phyloP scores from a whole-genome alignment of 192 early-diverging fungal genomes.

The Dispira simplex region DNA sequence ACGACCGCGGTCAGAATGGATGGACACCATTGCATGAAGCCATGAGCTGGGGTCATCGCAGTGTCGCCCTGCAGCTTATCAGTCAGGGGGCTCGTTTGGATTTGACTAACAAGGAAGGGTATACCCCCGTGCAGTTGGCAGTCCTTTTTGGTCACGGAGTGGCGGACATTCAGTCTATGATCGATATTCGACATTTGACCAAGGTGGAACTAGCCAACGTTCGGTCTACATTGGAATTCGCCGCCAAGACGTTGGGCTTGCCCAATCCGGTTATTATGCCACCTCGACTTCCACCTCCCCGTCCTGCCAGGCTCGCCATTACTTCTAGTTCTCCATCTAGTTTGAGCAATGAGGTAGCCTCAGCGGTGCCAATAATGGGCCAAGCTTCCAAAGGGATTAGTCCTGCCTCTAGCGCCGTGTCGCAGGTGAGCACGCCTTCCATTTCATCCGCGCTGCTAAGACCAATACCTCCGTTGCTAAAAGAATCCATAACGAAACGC shows the following conservation, averaged over 20 bases:
- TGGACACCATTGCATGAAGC: conserved; percentile 9
- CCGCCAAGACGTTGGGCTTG: background rate
- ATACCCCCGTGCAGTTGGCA: conserved; percentile 6
- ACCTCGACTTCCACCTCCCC: background rate
- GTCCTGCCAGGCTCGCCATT: background rate
- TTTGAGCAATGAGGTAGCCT: too few species aligned
- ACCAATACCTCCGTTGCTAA: background rate
- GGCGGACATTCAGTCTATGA: conserved; percentile 7
- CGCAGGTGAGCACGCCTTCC: too few species aligned
- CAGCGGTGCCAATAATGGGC: too few species aligned
- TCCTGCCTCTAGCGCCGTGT: too few species aligned
- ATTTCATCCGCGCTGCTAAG: too few species aligned
- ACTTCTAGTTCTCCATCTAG: too few species aligned
- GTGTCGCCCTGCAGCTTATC: background rate
- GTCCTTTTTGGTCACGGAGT: conserved; percentile 8
- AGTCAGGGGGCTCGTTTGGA: background rate
- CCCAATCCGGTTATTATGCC: background rate
- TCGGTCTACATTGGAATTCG: background rate
- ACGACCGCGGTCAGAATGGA: background rate
- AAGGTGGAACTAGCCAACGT: background rate
- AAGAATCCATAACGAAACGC: background rate
- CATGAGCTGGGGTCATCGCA: conserved; percentile 12
- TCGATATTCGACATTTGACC: background rate
- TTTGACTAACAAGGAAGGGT: background rate
- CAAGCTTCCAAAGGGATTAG: too few species aligned